A percentile compares a stretch with the other conserved stretches of the same genome.
These are phyloP conservation scores for Fusarium equiseti DNA, from an alignment of 2,329 filamentous ascomycete genomes.

Conservation along the genomic window DNA sequence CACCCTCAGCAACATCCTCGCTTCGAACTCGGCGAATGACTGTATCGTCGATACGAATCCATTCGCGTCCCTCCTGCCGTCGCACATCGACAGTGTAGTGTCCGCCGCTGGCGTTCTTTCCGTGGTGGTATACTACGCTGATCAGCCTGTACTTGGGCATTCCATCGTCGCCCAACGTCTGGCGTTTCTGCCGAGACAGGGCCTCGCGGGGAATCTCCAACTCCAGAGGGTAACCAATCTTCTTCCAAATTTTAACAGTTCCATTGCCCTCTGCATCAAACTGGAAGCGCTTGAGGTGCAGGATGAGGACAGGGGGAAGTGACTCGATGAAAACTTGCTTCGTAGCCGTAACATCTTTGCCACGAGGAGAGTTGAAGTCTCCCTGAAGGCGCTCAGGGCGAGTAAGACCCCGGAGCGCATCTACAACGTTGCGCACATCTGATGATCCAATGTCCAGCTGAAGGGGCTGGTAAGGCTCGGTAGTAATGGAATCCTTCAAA, in stretches of 20 bases:
- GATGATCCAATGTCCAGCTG: slow-evolving; percentile 93
- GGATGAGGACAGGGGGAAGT: slow-evolving; percentile 88
- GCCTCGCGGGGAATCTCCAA: slow-evolving; percentile 93
- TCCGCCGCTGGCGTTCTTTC: slow-evolving; percentile 93
- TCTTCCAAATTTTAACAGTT: slow-evolving; percentile 98
- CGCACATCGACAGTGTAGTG: slow-evolving; percentile 99
- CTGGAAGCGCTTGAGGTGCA: slow-evolving; percentile 97
- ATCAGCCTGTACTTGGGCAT: slow-evolving; percentile 87
- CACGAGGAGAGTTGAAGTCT: slow-evolving; percentile 83
- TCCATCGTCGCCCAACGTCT: slow-evolving; percentile 72
- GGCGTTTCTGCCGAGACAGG: slow-evolving; percentile 78
- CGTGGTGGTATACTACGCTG: slow-evolving; percentile 95
- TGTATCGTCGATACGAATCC: slow-evolving; percentile 96
- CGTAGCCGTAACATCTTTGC: slow-evolving; percentile 80
- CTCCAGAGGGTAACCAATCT: slow-evolving; percentile 93
- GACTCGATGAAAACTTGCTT: slow-evolving; percentile 97
- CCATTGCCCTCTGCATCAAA: slow-evolving; percentile 85
- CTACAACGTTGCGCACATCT: slow-evolving; percentile 89
- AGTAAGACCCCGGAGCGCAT: slow-evolving; percentile 88
- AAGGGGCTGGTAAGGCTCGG: slow-evolving; percentile 93
- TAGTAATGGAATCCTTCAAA: slow-evolving; percentile 88
- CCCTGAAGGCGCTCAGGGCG: slow-evolving; percentile 86
- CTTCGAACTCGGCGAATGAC: slow-evolving; percentile 85
- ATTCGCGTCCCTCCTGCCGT: slow-evolving; percentile 93
- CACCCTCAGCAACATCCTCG: slow-evolving; percentile 89